Percentiles rank a stretch among this genome's conserved stretches.
phyloP scores from a whole-genome alignment of 306 rosid genomes.

The Canavalia gladiata region DNA sequence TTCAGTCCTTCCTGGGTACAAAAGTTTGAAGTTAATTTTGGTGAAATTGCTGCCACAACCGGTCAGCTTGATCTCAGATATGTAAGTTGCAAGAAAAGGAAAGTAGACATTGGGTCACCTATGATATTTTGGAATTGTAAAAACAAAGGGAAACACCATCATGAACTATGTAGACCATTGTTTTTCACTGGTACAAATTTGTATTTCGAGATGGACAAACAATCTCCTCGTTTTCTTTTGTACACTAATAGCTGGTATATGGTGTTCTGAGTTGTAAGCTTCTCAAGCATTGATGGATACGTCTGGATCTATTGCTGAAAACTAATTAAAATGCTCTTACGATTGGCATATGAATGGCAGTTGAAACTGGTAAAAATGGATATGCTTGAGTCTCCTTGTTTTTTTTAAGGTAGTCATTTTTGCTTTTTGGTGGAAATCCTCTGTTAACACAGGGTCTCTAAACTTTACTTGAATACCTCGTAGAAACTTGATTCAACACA shows the following conservation, averaged over 20 bases:
- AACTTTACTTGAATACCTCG: not conserved
- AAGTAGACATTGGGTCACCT: conserved; percentile 51
- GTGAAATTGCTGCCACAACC: conserved; percentile 49
- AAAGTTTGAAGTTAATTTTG: conserved; percentile 60
- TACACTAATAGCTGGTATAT: conserved; percentile 56
- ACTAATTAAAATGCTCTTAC: conserved; percentile 43
- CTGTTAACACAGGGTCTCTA: not conserved
- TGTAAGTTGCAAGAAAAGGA: conserved; percentile 48
- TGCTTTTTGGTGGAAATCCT: not conserved
- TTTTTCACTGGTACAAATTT: conserved; percentile 58
- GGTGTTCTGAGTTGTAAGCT: conserved; percentile 54
- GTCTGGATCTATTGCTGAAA: conserved; percentile 48
- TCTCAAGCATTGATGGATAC: conserved; percentile 45
- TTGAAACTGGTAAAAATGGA: conserved; percentile 29
- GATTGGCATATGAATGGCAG: conserved; percentile 35
- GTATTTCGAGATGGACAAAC: conserved; percentile 55
- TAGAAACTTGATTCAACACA: not conserved
- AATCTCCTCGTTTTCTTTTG: conserved; percentile 55
- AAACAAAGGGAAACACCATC: conserved; percentile 47
- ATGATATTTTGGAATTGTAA: conserved; percentile 61
- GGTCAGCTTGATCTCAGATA: conserved; percentile 56
- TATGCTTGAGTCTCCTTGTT: conserved; percentile 1
- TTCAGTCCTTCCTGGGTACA: conserved; percentile 81
- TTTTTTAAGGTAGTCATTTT: not conserved
- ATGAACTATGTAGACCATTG: conserved; percentile 52